phyloP scores from a whole-genome alignment of 1,284 basidiomycete species.

The Amylostereum areolatum region DNA sequence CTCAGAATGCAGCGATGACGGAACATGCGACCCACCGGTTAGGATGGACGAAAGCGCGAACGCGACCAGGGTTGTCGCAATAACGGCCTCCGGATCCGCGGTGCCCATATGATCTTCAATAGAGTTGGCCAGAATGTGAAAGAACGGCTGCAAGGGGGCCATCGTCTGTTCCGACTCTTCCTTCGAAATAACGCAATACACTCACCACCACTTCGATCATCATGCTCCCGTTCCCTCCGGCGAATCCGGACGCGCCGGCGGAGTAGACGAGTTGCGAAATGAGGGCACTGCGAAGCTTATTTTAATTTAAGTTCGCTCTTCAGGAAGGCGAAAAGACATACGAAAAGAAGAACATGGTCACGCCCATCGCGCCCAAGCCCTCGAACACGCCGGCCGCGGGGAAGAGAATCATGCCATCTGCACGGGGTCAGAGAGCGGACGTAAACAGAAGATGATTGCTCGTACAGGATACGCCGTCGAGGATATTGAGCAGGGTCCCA shows the following conservation, averaged over 20 bases:
- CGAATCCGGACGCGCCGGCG: slow-evolving; percentile 84
- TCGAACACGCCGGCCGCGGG: slow-evolving; percentile 79
- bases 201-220: slow-evolving; percentile 96
- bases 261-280: slow-evolving; percentile 86
- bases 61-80: slow-evolving; percentile 88
- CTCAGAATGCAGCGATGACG: neutral
- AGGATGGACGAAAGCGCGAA: slow-evolving; percentile 89
- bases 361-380: slow-evolving; percentile 83
- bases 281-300: slow-evolving; percentile 40
- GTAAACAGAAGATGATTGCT: slow-evolving; percentile 14
- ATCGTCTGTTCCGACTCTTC: too few relatives aligned
- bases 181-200: slow-evolving; percentile 12
- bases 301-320: neutral
- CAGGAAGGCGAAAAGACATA: slow-evolving; percentile 20
- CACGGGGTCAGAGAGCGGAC: neutral
- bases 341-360: slow-evolving; percentile 93
- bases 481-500: slow-evolving; percentile 83
- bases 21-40: slow-evolving; percentile 54
- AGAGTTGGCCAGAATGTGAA: slow-evolving; percentile 82
- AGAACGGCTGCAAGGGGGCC: slow-evolving; percentile 69
- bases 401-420: slow-evolving; percentile 88
- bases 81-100: slow-evolving; percentile 63
- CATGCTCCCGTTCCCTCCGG: slow-evolving; percentile 92
- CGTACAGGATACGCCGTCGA: slow-evolving; percentile 90
- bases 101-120: slow-evolving; percentile 75